Conservation (phyloP, 176 grass and related monocot species). For the Avena insularis region DNA sequence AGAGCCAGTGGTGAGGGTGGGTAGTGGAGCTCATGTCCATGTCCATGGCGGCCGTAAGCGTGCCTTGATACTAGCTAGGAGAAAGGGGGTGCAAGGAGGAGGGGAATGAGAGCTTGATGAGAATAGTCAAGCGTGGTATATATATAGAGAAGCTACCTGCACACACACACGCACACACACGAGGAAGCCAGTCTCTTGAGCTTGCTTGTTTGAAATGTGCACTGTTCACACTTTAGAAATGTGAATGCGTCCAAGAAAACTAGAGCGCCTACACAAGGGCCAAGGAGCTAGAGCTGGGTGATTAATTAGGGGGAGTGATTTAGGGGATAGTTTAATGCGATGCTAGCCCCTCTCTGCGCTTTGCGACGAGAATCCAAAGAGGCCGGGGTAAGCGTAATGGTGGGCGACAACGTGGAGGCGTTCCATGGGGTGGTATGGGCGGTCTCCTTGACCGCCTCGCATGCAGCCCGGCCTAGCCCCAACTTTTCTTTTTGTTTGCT, state of each 20-base stretch:
- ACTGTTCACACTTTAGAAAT: slow-evolving; percentile 38
- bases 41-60: slow-evolving; percentile 20
- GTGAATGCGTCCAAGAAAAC: slow-evolving; percentile 50
- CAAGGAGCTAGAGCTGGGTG: slow-evolving; percentile 48
- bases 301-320: slow-evolving; percentile 58
- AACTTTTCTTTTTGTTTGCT: slow-evolving; percentile 50
- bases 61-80: slow-evolving; percentile 11
- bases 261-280: slow-evolving; percentile 47
- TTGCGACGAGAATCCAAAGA: slow-evolving; percentile 44
- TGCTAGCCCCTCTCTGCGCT: slow-evolving; percentile 7
- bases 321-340: slow-evolving; percentile 53
- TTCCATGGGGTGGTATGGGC: slow-evolving; percentile 52
- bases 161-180: no score
- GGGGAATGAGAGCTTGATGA: slow-evolving; percentile 32
- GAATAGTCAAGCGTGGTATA: slow-evolving; percentile 43
- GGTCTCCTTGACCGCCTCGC: slow-evolving; percentile 73
- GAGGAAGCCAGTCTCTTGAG: background rate
- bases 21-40: slow-evolving; percentile 71
- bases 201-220: slow-evolving; percentile 31
- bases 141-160: slow-evolving; percentile 34
- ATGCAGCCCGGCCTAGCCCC: slow-evolving; percentile 36
- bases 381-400: slow-evolving; percentile 31
- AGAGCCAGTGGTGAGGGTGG: slow-evolving; percentile 78
- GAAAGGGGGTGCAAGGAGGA: slow-evolving; percentile 38
- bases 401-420: slow-evolving; percentile 71